Evolutionary conservation across 2,329 filamentous ascomycete genomes (phyloP), one percentile per base, ranked within the genome.

Genomic region (Fusarium acutatum): DNA sequence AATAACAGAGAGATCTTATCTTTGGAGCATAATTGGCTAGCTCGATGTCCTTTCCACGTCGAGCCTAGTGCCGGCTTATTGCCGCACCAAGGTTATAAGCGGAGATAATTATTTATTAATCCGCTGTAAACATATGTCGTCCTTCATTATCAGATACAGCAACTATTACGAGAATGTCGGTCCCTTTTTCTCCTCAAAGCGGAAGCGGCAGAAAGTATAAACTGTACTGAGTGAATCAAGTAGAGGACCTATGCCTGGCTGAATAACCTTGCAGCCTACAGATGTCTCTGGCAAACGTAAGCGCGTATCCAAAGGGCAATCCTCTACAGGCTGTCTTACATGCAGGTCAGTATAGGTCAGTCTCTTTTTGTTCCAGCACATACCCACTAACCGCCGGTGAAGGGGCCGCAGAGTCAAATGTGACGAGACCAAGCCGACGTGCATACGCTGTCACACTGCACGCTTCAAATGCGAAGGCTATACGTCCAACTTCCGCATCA

Each of bases 151-250:
- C 17, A 44, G 3, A 12, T 20, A 18, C 11, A 24, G n/a, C 17
- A 44, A 44, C 41, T 13, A 44, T 44, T 18, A 26, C n/a, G 17
- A 44, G 41, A 11, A 26, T 0, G 5, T 8, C 2, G 11, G 17
- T 5, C 6, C 10, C 11, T 6, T 26, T 26, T 44, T 13, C 17
- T 18, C 17, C 5, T 13, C 3, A 8, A 8, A 44, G 5, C n/a
- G 10, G 9, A 2, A 18, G 5, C 11, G 0, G 7, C 7, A 6
- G 0, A 13, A 20, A 12, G 17, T 26, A 26, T 44, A 44, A 26
- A 9, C n/a, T 13, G 7, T 26, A 12, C 17, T 26, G 1, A 1
- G 10, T 44, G n/a, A 0, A 18, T 44, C n/a, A 11, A 0, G 17
- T 18, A 10, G 18, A 26, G 7, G 15, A 1, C n/a, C n/a, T 44